phyloP scores from a whole-genome alignment of 1,139 yeast species.

The Yamadazyma friedrichii region DNA sequence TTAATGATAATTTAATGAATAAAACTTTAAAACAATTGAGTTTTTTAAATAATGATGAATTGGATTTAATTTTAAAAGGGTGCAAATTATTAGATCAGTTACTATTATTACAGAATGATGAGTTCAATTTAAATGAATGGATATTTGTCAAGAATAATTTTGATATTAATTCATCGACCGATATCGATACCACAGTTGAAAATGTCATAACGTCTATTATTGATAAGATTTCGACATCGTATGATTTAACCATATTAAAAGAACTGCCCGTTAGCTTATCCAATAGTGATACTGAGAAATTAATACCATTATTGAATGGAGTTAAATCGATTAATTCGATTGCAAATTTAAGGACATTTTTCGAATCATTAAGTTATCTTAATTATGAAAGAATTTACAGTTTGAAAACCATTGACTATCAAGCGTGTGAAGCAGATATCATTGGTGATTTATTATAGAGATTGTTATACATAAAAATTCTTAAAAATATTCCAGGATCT shows the following conservation, averaged over 20 bases:
- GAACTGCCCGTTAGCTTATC: constrained; percentile 31
- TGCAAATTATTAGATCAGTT: constrained; percentile 79
- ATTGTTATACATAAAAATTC: no score
- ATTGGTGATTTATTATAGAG: constrained; percentile 39
- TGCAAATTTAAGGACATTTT: constrained; percentile 62
- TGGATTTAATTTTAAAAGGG: constrained; percentile 51
- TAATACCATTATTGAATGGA: constrained; percentile 49
- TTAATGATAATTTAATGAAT: constrained; percentile 40
- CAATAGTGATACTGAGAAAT: constrained; percentile 16
- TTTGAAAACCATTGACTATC: constrained; percentile 47
- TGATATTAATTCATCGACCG: constrained; percentile 29
- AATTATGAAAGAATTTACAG: constrained; percentile 74
- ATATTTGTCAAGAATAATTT: constrained; percentile 72
- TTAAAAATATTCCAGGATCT: no score
- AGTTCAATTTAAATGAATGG: constrained; percentile 84
- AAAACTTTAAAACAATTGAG: constrained; percentile 29
- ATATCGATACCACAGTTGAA: constrained; percentile 1
- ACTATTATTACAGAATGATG: constrained; percentile 67
- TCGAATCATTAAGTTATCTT: constrained; percentile 66
- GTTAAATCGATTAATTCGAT: constrained; percentile 42
- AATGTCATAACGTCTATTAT: constrained; percentile 51
- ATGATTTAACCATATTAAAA: constrained; percentile 36
- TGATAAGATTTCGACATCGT: constrained; percentile 47
- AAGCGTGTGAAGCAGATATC: constrained; percentile 53
- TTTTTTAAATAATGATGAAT: constrained; percentile 35